These are phyloP conservation scores for Dendrocalamus sinicus DNA, from an alignment of 176 grass and related monocot genomes.

Conservation along the genomic window DNA sequence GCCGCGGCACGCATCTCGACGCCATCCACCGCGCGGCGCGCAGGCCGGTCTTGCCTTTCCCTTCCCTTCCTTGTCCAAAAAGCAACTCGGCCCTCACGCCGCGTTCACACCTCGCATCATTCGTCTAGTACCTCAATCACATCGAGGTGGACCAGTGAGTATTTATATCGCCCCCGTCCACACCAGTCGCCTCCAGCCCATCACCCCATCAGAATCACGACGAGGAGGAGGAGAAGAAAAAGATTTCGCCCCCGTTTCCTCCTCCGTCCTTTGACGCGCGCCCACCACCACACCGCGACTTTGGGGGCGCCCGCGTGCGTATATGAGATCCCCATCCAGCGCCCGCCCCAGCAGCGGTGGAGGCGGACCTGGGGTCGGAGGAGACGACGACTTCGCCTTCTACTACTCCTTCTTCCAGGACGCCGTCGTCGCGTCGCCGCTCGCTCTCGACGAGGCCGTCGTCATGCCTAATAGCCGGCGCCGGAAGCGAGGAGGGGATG, in stretches of 20 bases:
- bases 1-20: conserved; percentile 37
- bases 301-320: conserved; percentile 8
- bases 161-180: conserved; percentile 58
- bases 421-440: conserved; percentile 11
- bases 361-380: neutral
- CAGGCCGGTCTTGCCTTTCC: conserved; percentile 15
- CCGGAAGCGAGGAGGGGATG: conserved; percentile 37
- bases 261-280: conserved; percentile 41
- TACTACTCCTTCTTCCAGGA: conserved; percentile 82
- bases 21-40: neutral
- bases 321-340: conserved; percentile 70
- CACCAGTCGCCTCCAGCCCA: conserved; percentile 40
- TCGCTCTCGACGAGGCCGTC: conserved; percentile 25
- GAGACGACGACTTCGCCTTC: conserved; percentile 73
- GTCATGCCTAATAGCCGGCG: conserved; percentile 66
- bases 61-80: conserved; percentile 58
- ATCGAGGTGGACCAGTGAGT: conserved; percentile 19
- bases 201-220: neutral
- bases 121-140: neutral
- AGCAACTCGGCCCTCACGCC: conserved; percentile 30
- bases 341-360: conserved; percentile 42
- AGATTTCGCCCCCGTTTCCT: neutral
- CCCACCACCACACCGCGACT: conserved; percentile 38
- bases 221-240: rapidly evolving
- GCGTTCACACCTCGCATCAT: conserved; percentile 49